A percentile compares a stretch with the other conserved stretches of the same genome.
phyloP scores from a whole-genome alignment of 345 rosid genomes.

The Xanthoceras sorbifolium region DNA sequence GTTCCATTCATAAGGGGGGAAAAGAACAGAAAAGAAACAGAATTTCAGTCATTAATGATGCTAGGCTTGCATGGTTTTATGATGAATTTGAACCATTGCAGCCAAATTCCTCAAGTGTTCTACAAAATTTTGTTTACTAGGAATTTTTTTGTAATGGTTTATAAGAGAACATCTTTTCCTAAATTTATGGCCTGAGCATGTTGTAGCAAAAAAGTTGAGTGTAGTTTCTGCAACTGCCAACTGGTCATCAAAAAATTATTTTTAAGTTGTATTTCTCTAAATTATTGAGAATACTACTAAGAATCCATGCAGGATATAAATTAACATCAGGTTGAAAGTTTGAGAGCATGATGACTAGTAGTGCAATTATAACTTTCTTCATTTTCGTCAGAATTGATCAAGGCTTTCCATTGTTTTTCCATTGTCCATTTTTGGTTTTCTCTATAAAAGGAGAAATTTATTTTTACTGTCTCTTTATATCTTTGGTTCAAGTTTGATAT shows the following conservation, averaged over 20 bases:
- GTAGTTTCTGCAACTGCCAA: not conserved
- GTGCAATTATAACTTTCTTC: not conserved
- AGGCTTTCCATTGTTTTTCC: not conserved
- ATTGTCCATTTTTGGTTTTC: not conserved
- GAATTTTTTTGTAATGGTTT: not conserved
- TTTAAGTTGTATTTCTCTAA: not conserved
- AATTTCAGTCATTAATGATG: not conserved
- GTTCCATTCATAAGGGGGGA: not conserved
- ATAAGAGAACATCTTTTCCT: not conserved
- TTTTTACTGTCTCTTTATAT: not conserved
- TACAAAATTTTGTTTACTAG: not conserved
- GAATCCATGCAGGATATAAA: not conserved
- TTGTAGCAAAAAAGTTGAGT: slow-evolving; percentile 7
- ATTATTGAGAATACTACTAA: not conserved
- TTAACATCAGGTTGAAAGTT: not conserved
- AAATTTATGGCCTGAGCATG: not conserved
- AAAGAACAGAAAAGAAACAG: not conserved
- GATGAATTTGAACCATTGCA: not conserved
- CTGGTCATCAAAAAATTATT: not conserved
- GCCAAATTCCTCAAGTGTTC: not conserved
- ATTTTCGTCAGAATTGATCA: slow-evolving; percentile 3
- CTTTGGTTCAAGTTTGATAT: not conserved
- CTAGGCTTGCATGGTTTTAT: too few relatives aligned
- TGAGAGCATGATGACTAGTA: not conserved
- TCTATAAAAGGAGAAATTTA: not conserved